These are phyloP conservation scores for Vachellia pachyceras DNA, from an alignment of 306 rosid species.

Conservation along the genomic window DNA sequence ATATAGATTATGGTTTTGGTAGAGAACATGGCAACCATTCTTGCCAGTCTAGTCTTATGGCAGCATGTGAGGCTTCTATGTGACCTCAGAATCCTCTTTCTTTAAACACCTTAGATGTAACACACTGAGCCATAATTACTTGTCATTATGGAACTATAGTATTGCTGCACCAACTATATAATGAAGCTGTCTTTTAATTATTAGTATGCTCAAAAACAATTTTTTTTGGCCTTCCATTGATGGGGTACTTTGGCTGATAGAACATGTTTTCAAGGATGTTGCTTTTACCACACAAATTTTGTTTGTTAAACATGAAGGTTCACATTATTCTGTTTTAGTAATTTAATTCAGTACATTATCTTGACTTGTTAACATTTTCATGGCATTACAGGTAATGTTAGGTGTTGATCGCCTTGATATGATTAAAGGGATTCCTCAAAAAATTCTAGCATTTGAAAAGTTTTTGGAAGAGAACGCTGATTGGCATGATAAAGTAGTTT, in stretches of 20 bases:
- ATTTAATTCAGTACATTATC: constrained; percentile 17
- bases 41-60: constrained; percentile 12
- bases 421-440: constrained; percentile 96
- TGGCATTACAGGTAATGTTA: constrained; percentile 75
- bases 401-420: constrained; percentile 97
- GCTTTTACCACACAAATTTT: constrained; percentile 6
- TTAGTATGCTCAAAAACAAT: not conserved
- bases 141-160: not conserved
- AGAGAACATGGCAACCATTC: constrained; percentile 24
- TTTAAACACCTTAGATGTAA: constrained; percentile 20
- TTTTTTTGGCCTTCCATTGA: constrained; percentile 22
- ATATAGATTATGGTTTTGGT: not conserved
- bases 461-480: constrained; percentile 76
- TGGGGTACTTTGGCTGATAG: not conserved
- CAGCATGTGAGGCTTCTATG: constrained; percentile 8
- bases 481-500: constrained; percentile 87
- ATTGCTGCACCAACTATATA: constrained; percentile 14
- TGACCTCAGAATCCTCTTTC: not conserved
- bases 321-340: constrained; percentile 9
- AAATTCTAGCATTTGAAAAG: constrained; percentile 89
- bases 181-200: not conserved
- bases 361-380: constrained; percentile 36
- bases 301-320: constrained; percentile 16
- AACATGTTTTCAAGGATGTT: not conserved
- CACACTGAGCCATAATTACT: not conserved